Evolutionary conservation across 805 yeast genomes (phyloP), one percentile per base, ranked within the genome.

Genomic region (Candida boidinii): DNA sequence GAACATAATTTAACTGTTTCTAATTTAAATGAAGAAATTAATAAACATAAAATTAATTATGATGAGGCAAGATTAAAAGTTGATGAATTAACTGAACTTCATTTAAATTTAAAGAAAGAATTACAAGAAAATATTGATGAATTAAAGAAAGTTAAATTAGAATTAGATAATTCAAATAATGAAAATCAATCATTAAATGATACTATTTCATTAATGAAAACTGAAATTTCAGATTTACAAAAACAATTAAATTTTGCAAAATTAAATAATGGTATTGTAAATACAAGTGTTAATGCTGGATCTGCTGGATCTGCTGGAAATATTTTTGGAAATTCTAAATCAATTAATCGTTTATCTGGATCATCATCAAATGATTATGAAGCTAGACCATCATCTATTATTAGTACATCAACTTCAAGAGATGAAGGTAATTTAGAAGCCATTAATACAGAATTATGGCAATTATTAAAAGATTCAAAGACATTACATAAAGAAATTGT

Each of bases 401-500:
- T 74, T 49, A 76, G 80, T 19, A 68, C 73, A 5, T 64, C 79
- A 1, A 61, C 53, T 16, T 47, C 61, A 35, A 42, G 34, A 15
- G 79, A 72, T 19, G 45, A 63, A 31, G 58, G 60, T 37, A 64
- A 72, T n/a, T 57, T 78, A 39, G 80, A 79, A 39, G 81, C 77
- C 33, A 80, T 83, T 42, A 79, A 80, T 46, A 85, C 74, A 48
- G 92, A 84, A 53, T 61, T 83, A 35, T 82, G 74, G 70, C 68
- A 71, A 45, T 64, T 79, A 46, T 64, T 83, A 39, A 76, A 81
- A 48, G 83, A 83, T 45, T 75, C 92, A 3, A 73, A 73, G 37
- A 66, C 72, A 33, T 63, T 90, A 41, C 90, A 84, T 53, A 69
- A 74, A 39, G 96, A 90, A 57, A 82, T 86, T 31, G 80, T 87